Base-by-base conservation (phyloP, 2,329 filamentous ascomycete species). In the Pseudocercospora fuligena region DNA sequence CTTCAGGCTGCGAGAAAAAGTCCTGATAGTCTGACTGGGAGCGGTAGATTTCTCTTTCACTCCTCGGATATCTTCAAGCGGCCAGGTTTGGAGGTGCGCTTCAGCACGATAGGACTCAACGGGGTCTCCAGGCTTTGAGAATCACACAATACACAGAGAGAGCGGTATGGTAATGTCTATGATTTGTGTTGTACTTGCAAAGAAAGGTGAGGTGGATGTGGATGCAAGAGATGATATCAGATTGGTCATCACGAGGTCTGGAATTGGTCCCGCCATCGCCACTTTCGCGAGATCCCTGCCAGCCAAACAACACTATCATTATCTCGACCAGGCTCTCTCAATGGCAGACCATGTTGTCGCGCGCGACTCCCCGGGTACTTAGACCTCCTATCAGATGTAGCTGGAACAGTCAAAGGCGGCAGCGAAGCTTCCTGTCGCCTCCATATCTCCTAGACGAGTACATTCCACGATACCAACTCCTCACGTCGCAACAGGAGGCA, bases 371-470 rank as follows among this genome's bases (percentile, higher is more conserved):
- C 16, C 46, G 54, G 5, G 16, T 43, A 27, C 29, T 7, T 31
- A 36, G 31, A 40, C 40, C 14, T 23, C 9, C 40, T 5, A 53
- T 8, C n/a, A 33, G 21, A n/a, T 58, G 31, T 21, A 29, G 8
- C 54, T 51, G 29, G 27, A 27, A 1, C 23, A 21, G 49, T 21
- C 67, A 69, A 36, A 47, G 40, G 16, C 64, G 67, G 9, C 51
- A 29, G 6, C 70, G 68, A 61, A 73, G 72, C 31, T 72, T 67
- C 58, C 84, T 88, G 33, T 85, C 86, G 6, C 86, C 86, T 7
- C 86, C 86, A 9, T 95, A 92, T 77, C 64, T 65, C 11, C 85
- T 95, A 2, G 86, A 89, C 74, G 86, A 89, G 75, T 92, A 95
- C 78, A 87, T 86, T 12, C 92, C 92, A 0, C 87, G 89, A 58